A percentile compares a stretch with the other conserved stretches of the same genome.
Conservation (phyloP, 768 basidiomycete genomes). For the Mycena haematopus region DNA sequence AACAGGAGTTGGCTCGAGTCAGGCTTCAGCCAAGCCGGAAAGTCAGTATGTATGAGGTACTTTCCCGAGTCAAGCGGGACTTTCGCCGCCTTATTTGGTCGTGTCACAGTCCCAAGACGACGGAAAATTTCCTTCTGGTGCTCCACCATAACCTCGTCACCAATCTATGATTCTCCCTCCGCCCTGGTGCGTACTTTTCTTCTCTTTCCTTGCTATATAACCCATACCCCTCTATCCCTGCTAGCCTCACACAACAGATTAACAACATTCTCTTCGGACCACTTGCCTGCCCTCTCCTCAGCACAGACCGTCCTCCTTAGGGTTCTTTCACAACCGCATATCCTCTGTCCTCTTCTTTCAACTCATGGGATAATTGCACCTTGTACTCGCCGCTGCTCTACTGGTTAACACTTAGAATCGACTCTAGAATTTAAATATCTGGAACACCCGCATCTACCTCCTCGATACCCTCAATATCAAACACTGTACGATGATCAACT, state of each 20-base stretch:
- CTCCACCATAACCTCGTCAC: not conserved
- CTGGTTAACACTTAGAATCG: conserved; percentile 36
- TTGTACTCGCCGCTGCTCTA: conserved; percentile 35
- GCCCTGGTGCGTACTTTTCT: conserved; percentile 19
- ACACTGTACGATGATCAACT: conserved; percentile 57
- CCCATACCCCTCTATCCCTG: conserved; percentile 19
- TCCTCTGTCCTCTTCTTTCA: conserved; percentile 35
- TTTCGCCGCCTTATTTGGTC: conserved; percentile 1
- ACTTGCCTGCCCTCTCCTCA: conserved; percentile 62
- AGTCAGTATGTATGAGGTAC: conserved; percentile 8
- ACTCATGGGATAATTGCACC: conserved; percentile 63
- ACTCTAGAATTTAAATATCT: conserved; percentile 38
- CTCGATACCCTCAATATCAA: conserved; percentile 24
- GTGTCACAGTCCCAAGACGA: too few species aligned
- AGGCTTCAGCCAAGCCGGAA: conserved; percentile 18
- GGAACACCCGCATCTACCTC: conserved; percentile 26
- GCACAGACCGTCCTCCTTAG: conserved; percentile 85
- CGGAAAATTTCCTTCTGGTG: not conserved
- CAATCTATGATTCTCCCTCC: conserved; percentile 16
- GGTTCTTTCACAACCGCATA: conserved; percentile 31
- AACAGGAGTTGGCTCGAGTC: conserved; percentile 5
- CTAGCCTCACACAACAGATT: conserved; percentile 55
- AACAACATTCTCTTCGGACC: conserved; percentile 67
- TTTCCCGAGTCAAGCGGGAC: conserved; percentile 11
- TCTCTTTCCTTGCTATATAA: conserved; percentile 19